Conservation (phyloP, 1,139 yeast genomes). For the Debaryomycetaceae sp. region DNA sequence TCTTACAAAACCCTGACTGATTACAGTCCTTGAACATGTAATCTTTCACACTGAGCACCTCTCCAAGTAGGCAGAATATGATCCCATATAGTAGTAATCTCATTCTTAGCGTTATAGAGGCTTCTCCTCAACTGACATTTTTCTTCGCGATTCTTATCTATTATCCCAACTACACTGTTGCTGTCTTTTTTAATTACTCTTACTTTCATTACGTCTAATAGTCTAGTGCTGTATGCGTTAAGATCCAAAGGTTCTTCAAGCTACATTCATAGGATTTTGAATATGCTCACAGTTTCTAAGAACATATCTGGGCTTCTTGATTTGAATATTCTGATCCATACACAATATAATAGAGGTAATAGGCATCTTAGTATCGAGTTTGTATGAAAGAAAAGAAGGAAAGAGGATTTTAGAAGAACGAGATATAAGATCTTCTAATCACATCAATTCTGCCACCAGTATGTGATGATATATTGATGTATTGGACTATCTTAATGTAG, state of each 20-base stretch:
- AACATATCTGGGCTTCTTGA: no score
- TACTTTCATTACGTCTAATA: no score
- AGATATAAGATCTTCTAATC: background rate
- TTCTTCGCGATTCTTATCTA: background rate
- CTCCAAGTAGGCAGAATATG: slow-evolving; percentile 2
- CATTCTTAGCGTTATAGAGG: background rate
- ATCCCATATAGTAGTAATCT: slow-evolving; percentile 1
- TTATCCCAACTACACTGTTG: no score
- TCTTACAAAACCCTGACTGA: slow-evolving; percentile 78
- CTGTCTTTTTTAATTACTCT: no score
- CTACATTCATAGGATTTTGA: background rate
- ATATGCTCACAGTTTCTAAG: no score
- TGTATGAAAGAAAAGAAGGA: background rate
- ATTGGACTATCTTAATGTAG: background rate
- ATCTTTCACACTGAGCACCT: slow-evolving; percentile 52
- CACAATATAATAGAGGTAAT: no score
- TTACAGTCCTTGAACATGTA: slow-evolving; percentile 77
- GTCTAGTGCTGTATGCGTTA: no score
- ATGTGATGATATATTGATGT: background rate
- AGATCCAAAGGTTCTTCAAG: background rate
- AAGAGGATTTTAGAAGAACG: background rate
- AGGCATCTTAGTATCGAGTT: background rate
- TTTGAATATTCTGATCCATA: no score
- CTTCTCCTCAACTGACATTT: background rate
- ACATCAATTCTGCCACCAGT: background rate